A percentile compares a stretch with the other conserved stretches of the same genome.
These are phyloP conservation scores for Boletus huronensis DNA, from an alignment of 768 basidiomycete genomes.

Conservation along the genomic window DNA sequence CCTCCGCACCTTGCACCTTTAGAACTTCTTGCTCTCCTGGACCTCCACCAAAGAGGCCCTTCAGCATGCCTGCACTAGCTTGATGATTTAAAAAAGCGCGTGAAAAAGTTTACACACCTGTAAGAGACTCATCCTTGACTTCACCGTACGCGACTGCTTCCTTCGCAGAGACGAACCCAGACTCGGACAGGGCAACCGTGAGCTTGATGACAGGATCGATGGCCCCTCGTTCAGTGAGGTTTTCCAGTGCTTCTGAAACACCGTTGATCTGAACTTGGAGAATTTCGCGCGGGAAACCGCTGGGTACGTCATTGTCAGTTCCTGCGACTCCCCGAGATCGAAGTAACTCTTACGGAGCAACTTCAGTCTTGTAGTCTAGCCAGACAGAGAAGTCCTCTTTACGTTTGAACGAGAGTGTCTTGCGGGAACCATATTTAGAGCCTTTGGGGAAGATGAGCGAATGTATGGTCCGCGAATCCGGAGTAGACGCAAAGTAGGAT, in stretches of 20 bases:
- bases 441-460: slow-evolving; percentile 75
- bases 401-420: slow-evolving; percentile 82
- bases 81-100: slow-evolving; percentile 8
- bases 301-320: slow-evolving; percentile 24
- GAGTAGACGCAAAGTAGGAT: slow-evolving; percentile 64
- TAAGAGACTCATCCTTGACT: slow-evolving; percentile 74
- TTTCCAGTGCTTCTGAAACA: slow-evolving; percentile 71
- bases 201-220: slow-evolving; percentile 84
- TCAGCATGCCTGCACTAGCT: slow-evolving; percentile 64
- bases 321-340: not conserved
- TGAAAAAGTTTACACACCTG: slow-evolving; percentile 44
- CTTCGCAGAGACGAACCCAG: slow-evolving; percentile 77
- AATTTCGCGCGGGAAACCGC: slow-evolving; percentile 71
- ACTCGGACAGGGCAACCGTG: slow-evolving; percentile 78
- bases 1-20: slow-evolving; percentile 27
- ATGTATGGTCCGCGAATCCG: slow-evolving; percentile 61
- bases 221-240: slow-evolving; percentile 80
- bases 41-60: slow-evolving; percentile 77
- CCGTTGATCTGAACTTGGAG: slow-evolving; percentile 70
- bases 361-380: slow-evolving; percentile 68
- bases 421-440: slow-evolving; percentile 75
- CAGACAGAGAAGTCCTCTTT: slow-evolving; percentile 78
- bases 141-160: slow-evolving; percentile 80
- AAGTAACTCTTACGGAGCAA: slow-evolving; percentile 50
- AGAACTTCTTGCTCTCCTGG: slow-evolving; percentile 33